These are phyloP conservation scores for Penicillium herquei DNA, from an alignment of 495 filamentous ascomycete species.

Conservation along the genomic window DNA sequence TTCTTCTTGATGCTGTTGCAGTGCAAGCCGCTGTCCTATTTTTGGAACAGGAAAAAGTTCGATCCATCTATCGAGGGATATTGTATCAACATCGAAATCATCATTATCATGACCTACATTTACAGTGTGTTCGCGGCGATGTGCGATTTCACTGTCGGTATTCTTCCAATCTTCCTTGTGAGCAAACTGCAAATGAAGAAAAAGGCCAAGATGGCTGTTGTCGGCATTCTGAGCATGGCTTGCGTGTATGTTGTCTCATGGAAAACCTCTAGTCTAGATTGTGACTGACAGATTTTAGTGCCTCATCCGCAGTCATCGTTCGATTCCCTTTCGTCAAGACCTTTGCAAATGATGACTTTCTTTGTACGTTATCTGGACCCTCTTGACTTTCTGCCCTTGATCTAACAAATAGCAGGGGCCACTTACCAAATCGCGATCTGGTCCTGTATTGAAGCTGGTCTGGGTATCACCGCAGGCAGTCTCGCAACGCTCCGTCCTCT, in stretches of 20 bases:
- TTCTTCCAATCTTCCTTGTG: constrained; percentile 39
- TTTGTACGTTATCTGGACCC: constrained; percentile 27
- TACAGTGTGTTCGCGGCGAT: constrained; percentile 41
- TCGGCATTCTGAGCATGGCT: constrained; percentile 44
- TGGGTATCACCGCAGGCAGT: constrained; percentile 47
- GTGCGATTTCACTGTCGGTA: constrained; percentile 45
- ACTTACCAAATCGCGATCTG: constrained; percentile 45
- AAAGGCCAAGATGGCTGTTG: constrained; percentile 36
- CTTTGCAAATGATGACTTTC: constrained; percentile 36
- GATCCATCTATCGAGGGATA: constrained; percentile 31
- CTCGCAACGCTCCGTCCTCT: constrained; percentile 49
- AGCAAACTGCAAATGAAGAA: constrained; percentile 36
- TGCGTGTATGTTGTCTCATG: constrained; percentile 36
- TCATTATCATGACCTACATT: constrained; percentile 40
- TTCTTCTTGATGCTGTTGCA: constrained; percentile 44
- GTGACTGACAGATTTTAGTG: constrained; percentile 20
- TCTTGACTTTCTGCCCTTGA: background rate
- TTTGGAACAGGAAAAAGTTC: constrained; percentile 33
- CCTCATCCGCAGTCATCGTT: constrained; percentile 40
- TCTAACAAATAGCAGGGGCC: constrained; percentile 25
- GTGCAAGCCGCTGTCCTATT: constrained; percentile 41
- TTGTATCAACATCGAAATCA: constrained; percentile 38
- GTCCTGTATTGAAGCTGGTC: constrained; percentile 44
- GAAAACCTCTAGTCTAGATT: background rate
- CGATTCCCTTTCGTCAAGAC: constrained; percentile 41